Base-by-base conservation (phyloP, 495 filamentous ascomycete species). In the Penicillium macrosclerotiorum region DNA sequence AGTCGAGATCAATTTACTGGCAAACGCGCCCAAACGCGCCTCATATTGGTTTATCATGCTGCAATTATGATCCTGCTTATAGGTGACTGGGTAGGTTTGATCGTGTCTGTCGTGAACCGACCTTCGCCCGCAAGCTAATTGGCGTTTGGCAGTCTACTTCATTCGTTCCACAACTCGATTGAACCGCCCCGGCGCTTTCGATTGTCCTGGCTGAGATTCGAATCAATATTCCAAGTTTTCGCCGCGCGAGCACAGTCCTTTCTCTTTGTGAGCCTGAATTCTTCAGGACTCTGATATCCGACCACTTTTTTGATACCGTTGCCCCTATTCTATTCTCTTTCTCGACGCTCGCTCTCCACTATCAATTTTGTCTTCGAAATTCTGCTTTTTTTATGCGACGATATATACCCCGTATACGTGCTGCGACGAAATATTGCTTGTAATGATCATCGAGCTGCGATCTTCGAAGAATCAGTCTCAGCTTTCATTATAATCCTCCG, bases 331-430 rank as follows among this genome's bases (percentile, higher is more conserved):
- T 31, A 22, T 23, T 14, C 42, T 49, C 24, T 37, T 57, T 57
- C 49, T 49, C 43, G 54, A 54, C 55, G 25, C 14, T 48, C 51
- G 17, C 41, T 52, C 37, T 29, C 11, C 16, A 24, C 32, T 12
- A 25, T 45, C 37, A 8, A 8, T 22, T 25, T 14, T 42, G n/a
- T n/a, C n/a, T n/a, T n/a, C n/a, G n/a, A n/a, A n/a, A n/a, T n/a
- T n/a, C n/a, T n/a, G n/a, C n/a, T n/a, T n/a, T n/a, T n/a, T 33
- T 38, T 39, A 33, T 47, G 42, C 39, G 38, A 49, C 53, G 42
- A 49, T 41, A 51, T 49, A 56, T 51, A 54, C 50, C 47, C 42
- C 56, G 34, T n/a, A n/a, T n/a, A 56, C 39, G 42, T 47, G 13
- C 44, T 37, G 47, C 44, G 41, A 56, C 57, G 26, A 42, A 22